Evolutionary conservation across 129 eudicot genomes (phyloP), one percentile per base, ranked within the genome.

Genomic region (Apium graveolens): DNA sequence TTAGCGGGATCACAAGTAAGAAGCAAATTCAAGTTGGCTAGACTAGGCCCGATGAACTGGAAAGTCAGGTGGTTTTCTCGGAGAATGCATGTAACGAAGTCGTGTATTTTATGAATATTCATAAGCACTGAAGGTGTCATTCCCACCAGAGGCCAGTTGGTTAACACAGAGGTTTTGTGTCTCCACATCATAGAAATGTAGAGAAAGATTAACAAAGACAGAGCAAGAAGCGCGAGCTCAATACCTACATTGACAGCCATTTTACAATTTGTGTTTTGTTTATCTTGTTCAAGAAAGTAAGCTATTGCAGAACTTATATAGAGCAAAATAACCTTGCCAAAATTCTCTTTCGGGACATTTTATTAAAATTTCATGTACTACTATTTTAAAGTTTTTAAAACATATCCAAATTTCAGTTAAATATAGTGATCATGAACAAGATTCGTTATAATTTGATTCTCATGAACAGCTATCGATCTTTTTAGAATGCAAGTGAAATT

Each of bases 1-100:
- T 85, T 82, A 27, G 86, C 79, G 4, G 89, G 89, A 34, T 82
- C 84, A 26, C 73, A 21, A 20, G 86, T 86, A 18, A 80, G 2
- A 0, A 86, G 16, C 29, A 74, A 41, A 35, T 80, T 78, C 79
- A 80, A 37, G 24, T 78, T 43, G 14, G 46, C 46, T 11, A 43
- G 46, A 43, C 14, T 43, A 1, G 46, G 46, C 46, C 46, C 46
- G 46, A 43, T 43, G 46, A 43, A 43, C 1, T 43, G 46, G 14
- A 43, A 43, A 43, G 46, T 43, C 0, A 10, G 46, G 46, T 81
- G 74, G 44, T 24, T 46, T 31, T 27, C 18, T 29, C 1, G 7
- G 3, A 83, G 55, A 12, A 80, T 0, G 5, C 83, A 83, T 16
- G 84, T 62, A 1, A 51, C 49, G 37, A 44, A 84, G 1, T 81